Evolutionary conservation across 768 basidiomycete species (phyloP), one percentile per base, ranked within the genome.

Genomic region (Hygrocybe punicea): DNA sequence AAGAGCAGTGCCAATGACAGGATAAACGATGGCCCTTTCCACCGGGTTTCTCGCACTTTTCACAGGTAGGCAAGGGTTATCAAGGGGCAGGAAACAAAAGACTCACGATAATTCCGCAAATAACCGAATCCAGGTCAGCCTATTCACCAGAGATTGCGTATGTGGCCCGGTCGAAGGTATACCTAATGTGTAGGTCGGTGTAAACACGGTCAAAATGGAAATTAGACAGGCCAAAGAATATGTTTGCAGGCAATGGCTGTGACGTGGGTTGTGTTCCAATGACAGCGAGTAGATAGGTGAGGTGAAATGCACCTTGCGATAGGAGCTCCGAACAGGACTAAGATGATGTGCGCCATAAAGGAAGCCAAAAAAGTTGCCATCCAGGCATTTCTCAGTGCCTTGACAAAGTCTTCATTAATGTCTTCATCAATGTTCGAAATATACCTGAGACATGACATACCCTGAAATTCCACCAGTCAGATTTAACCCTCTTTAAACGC

Each of bases 21-120:
- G 91, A 63, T 91, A 93, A 16, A 95, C 81, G 19, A 96, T 69
- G 0, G 85, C 84, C 52, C 87, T 77, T 69, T 98, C 96, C 24
- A 90, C 66, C 3, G 85, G 78, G n/a, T 82, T 85, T 60, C 77
- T 81, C 19, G 75, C 71, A 36, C 84, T 87, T 60, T 50, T 57
- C n/a, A n/a, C n/a, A n/a, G n/a, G 47, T 44, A 8, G 36, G 35
- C 21, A 13, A 24, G 40, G 23, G 19, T 23, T 56, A 21, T 58
- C 40, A 53, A 55, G 16, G 10, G n/a, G 16, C 2, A 16, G 17
- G 25, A 16, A 51, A 58, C 23, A 29, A 42, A 29, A 24, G 36
- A 85, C 92, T 69, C 66, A 96, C 94, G 81, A 79, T 59, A 90
- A 73, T 61, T 93, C 89, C 48, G 82, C 88, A 65, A 95, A 94